A percentile compares a stretch with the other conserved stretches of the same genome.
phyloP scores from a whole-genome alignment of 2,329 filamentous ascomycete genomes.

The Sporothrix sp. region DNA sequence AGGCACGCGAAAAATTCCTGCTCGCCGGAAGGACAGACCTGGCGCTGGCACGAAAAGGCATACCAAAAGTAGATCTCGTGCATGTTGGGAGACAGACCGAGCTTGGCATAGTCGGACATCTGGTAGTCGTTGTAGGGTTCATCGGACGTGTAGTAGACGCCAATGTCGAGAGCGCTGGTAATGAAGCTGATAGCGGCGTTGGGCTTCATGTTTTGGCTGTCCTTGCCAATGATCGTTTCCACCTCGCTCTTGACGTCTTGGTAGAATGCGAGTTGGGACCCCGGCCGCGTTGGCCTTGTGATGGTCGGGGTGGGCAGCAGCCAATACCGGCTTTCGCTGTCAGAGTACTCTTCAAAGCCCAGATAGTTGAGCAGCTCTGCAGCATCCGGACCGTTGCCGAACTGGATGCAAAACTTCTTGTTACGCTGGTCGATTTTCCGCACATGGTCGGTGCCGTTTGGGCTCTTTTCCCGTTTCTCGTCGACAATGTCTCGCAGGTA shows the following conservation, averaged over 20 bases:
- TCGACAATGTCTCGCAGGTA: constrained; percentile 43
- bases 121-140: constrained; percentile 3
- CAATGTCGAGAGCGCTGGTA: constrained; percentile 16
- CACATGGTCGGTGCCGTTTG: constrained; percentile 19
- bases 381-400: constrained; percentile 36
- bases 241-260: constrained; percentile 42
- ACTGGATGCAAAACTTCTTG: constrained; percentile 45
- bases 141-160: constrained; percentile 7
- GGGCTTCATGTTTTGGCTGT: constrained; percentile 16
- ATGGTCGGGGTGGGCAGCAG: constrained; percentile 28
- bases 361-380: constrained; percentile 39
- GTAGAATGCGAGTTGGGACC: constrained; percentile 37
- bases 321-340: constrained; percentile 31
- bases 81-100: constrained; percentile 20
- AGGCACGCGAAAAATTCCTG: constrained; percentile 16
- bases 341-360: constrained; percentile 36
- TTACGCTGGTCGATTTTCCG: constrained; percentile 45
- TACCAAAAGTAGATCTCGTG: constrained; percentile 22
- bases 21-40: constrained; percentile 17
- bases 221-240: constrained; percentile 29
- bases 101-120: constrained; percentile 16
- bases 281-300: constrained; percentile 29
- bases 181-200: constrained; percentile 22
- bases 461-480: constrained; percentile 24
- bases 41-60: constrained; percentile 21